Conservation (phyloP, 2,329 filamentous ascomycete genomes). For the Botryosphaeria agaves region DNA sequence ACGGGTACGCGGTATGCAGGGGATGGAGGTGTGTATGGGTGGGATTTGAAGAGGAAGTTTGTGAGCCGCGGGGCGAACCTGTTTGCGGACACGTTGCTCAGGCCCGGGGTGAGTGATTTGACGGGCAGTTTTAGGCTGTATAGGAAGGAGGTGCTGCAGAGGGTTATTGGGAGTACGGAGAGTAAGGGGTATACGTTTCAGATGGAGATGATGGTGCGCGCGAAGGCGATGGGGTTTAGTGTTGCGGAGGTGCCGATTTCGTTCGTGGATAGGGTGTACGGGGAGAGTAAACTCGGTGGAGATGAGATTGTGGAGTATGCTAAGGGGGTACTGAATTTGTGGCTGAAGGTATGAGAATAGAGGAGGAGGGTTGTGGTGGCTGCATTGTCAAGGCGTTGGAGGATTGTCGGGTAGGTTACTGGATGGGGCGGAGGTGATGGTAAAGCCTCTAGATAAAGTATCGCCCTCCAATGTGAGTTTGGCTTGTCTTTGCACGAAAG, state of each 20-base stretch:
- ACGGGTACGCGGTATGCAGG: conserved; percentile 90
- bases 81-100: conserved; percentile 85
- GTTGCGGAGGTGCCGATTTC: conserved; percentile 92
- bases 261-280: conserved; percentile 90
- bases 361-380: too few relatives aligned
- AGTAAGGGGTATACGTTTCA: conserved; percentile 98
- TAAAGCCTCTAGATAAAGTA: too few relatives aligned
- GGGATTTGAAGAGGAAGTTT: conserved; percentile 71
- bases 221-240: conserved; percentile 86
- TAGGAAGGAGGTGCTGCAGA: conserved; percentile 76
- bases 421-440: too few relatives aligned
- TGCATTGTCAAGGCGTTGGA: too few relatives aligned
- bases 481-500: too few relatives aligned
- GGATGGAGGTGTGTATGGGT: conserved; percentile 74
- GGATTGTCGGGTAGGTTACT: too few relatives aligned
- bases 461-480: too few relatives aligned
- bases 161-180: conserved; percentile 78
- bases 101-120: conserved; percentile 86
- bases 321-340: conserved; percentile 39
- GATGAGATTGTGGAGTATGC: conserved; percentile 95
- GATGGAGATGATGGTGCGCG: conserved; percentile 99
- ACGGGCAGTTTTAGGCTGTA: conserved; percentile 92
- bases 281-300: conserved; percentile 84
- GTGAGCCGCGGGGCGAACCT: conserved; percentile 80
- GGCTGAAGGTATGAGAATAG: conserved; percentile 32